Evolutionary conservation across 2,329 filamentous ascomycete genomes (phyloP), one percentile per base, ranked within the genome.

Genomic region (Alternaria atra): DNA sequence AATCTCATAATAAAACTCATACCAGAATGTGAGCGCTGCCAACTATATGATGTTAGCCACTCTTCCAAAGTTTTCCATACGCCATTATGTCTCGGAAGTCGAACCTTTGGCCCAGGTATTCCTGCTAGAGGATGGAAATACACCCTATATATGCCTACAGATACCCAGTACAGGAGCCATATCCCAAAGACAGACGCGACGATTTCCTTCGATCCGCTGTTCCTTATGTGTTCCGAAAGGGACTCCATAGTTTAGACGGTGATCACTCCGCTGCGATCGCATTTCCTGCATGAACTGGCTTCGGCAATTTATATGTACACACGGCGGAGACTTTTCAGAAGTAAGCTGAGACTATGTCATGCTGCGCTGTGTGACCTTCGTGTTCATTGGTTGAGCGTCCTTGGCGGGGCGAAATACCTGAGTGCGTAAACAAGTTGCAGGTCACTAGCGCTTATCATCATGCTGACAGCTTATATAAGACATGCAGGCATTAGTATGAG

Each of bases 1-100:
- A 17, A 72, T 52, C 30, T 77, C 74, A 59, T 76, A 72, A 53
- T 75, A 76, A 23, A 70, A 67, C n/a, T 75, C 71, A 23, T 73
- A 73, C 58, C 69, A 68, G 17, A 65, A 68, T 1, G 8, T 39
- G 8, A 51, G 27, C 2, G 48, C 48, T 17, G 48, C 48, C 15
- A 51, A 6, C 47, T 51, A 13, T 15, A 5, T 6, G 6, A 2
- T 10, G 20, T 51, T 0, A 17, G 32, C 20, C 23, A 5, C n/a
- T n/a, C n/a, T n/a, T n/a, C n/a, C n/a, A n/a, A n/a, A n/a, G n/a
- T n/a, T n/a, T n/a, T n/a, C 48, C 15, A 51, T 20, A n/a, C 2
- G 2, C 13, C 44, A 32, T 10, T 2, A 25, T 13, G 25, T 29
- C 15, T 8, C 10, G 25, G 3, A 13, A 13, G 15, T 20, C 25